phyloP scores from a whole-genome alignment of 2,329 filamentous ascomycete genomes.

The Hypoxylon sp. region DNA sequence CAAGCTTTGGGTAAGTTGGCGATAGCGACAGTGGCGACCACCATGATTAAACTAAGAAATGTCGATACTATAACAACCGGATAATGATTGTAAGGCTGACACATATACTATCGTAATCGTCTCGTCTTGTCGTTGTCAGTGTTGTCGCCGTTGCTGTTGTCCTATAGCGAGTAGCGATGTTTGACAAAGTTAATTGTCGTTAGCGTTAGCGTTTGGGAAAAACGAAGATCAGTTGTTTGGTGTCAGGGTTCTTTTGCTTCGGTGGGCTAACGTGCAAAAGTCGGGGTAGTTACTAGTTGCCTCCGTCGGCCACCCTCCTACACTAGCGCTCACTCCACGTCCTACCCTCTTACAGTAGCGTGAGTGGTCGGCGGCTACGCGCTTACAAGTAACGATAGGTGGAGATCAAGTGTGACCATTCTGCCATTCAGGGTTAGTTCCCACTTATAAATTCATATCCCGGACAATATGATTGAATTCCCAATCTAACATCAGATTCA shows the following conservation, averaged over 20 bases:
- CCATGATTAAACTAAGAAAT: slow-evolving; percentile 30
- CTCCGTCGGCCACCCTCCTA: slow-evolving; percentile 25
- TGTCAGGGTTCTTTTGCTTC: slow-evolving; percentile 35
- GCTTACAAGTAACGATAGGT: slow-evolving; percentile 39
- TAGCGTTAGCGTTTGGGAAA: slow-evolving; percentile 22
- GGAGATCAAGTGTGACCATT: slow-evolving; percentile 25
- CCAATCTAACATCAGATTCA: slow-evolving; percentile 2
- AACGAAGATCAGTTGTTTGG: slow-evolving; percentile 25
- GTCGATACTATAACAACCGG: slow-evolving; percentile 8
- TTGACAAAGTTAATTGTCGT: slow-evolving; percentile 15
- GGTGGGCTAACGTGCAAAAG: slow-evolving; percentile 24
- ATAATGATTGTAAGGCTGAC: slow-evolving; percentile 8
- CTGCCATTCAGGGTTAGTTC: slow-evolving; percentile 34
- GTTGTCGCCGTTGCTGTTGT: slow-evolving; percentile 13
- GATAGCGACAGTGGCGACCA: slow-evolving; percentile 26
- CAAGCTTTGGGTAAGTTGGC: slow-evolving; percentile 35
- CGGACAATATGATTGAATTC: slow-evolving; percentile 1
- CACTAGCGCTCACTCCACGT: slow-evolving; percentile 36
- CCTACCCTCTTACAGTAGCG: slow-evolving; percentile 36
- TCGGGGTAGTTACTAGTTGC: slow-evolving; percentile 22
- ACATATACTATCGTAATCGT: slow-evolving; percentile 7
- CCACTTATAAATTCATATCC: slow-evolving; percentile 23
- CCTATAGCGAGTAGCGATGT: slow-evolving; percentile 8
- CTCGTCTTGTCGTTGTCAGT: slow-evolving; percentile 4
- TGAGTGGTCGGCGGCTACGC: slow-evolving; percentile 48